Conservation (phyloP, 495 filamentous ascomycete genomes). For the Xylaria curta region DNA sequence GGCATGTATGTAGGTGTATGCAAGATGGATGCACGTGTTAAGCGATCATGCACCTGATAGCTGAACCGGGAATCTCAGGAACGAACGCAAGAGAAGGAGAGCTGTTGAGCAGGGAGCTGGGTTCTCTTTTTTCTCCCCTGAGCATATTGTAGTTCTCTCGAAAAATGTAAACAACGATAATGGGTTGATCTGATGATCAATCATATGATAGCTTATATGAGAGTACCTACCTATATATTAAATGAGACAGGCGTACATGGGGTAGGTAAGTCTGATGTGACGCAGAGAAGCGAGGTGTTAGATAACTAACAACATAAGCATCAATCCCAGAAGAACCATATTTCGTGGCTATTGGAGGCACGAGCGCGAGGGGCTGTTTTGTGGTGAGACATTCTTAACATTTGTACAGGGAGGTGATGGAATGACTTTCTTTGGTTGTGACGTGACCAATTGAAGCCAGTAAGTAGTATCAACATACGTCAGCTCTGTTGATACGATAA, state of each 20-base stretch:
- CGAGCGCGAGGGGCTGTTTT: conserved; percentile 2
- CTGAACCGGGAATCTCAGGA: background rate
- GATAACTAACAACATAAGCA: background rate
- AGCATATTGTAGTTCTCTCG: background rate
- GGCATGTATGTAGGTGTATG: conserved; percentile 6
- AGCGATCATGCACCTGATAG: conserved; percentile 13
- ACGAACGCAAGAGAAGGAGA: background rate
- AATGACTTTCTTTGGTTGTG: background rate
- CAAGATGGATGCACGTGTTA: conserved; percentile 23
- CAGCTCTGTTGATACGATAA: background rate
- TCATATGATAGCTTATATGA: conserved; percentile 16
- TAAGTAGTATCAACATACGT: background rate
- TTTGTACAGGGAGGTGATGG: background rate
- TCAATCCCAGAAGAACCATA: background rate
- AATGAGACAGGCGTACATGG: background rate
- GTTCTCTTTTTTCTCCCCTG: background rate
- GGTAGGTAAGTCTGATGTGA: conserved; percentile 7
- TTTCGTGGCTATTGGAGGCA: background rate
- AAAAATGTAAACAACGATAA: background rate
- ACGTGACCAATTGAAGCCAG: background rate
- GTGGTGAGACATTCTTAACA: conserved; percentile 16
- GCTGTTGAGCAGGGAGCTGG: background rate
- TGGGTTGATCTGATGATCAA: conserved; percentile 13
- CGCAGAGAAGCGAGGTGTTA: background rate
- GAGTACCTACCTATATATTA: background rate